Base-by-base conservation (phyloP, 1,284 basidiomycete species). In the Thecaphora thlaspeos region DNA sequence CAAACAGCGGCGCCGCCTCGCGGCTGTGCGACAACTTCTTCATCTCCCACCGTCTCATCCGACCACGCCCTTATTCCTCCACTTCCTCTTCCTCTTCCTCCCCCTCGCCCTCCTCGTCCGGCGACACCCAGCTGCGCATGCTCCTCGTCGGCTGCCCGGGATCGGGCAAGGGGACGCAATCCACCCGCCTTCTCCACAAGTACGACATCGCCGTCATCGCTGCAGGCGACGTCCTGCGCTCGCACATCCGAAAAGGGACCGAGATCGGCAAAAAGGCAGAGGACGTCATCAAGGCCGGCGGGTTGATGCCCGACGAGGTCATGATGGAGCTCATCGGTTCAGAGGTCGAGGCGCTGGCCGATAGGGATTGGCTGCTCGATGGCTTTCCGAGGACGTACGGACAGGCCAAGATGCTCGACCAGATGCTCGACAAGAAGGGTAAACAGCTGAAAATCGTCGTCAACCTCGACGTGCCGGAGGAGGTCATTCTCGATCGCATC, bases 301-400 rank as follows among this genome's bases (percentile, higher is more conserved):
- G 51, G 0, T 54, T 77, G n/a, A 76, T 77, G 73, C 73, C 75
- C 2, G 75, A 77, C 43, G 28, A 52, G 43, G 66, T 70, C 18
- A 77, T 77, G 73, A 75, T 75, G 73, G 47, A 57, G 24, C 53
- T 77, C 8, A 59, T 75, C 43, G 55, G 60, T n/a, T 23, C 55
- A 8, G 62, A 70, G 41, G 51, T 76, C 3, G 14, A 50, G 9
- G 34, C 49, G 22, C 45, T 70, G 17, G 54, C 37, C 0, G 38
- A 34, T 2, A 23, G 59, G 84, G 86, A 89, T 75, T 96, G 93
- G 93, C 88, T 97, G 62, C 80, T 98, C 32, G 94, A 99, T 73
- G 94, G 94, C 5, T 98, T 98, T 75, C 94, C 94, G 28, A 86
- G 94, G 37, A 99, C 94, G 2, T 79, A 94, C 2, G 86, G 84